Conservation (phyloP, 2,329 filamentous ascomycete genomes). For the Claviceps capensis region DNA sequence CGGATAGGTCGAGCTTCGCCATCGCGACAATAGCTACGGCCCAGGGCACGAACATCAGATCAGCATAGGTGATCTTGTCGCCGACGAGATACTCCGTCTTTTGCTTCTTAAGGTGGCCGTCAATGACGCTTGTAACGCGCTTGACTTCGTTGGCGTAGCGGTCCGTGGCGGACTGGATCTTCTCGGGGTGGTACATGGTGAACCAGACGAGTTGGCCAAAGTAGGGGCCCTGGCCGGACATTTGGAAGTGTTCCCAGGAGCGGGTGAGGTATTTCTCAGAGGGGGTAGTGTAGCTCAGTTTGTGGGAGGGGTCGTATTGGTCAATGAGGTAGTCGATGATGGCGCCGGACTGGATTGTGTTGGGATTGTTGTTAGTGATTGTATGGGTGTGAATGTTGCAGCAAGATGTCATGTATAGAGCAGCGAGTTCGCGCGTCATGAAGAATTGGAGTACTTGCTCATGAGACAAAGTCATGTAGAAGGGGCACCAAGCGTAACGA, state of each 20-base stretch:
- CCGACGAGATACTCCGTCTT: conserved; percentile 12
- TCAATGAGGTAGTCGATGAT: conserved; percentile 14
- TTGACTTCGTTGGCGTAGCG: conserved; percentile 17
- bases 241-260: conserved; percentile 11
- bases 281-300: conserved; percentile 5
- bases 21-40: background rate
- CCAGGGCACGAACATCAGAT: conserved; percentile 14
- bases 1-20: background rate
- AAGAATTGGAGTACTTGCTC: no score
- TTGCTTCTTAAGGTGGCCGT: conserved; percentile 11
- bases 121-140: conserved; percentile 16
- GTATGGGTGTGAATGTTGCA: no score
- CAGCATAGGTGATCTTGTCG: conserved; percentile 12
- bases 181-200: conserved; percentile 9
- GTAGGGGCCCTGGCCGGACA: conserved; percentile 17
- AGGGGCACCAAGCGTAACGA: no score
- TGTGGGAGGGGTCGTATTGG: conserved; percentile 10
- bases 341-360: conserved; percentile 8
- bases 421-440: no score
- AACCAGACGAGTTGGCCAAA: conserved; percentile 15
- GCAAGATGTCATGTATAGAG: no score
- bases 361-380: background rate
- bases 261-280: conserved; percentile 8
- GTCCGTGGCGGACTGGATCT: conserved; percentile 14
- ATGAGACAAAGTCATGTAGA: no score